Conservation (phyloP, 2,329 filamentous ascomycete genomes). For the Cladosporium sp. region DNA sequence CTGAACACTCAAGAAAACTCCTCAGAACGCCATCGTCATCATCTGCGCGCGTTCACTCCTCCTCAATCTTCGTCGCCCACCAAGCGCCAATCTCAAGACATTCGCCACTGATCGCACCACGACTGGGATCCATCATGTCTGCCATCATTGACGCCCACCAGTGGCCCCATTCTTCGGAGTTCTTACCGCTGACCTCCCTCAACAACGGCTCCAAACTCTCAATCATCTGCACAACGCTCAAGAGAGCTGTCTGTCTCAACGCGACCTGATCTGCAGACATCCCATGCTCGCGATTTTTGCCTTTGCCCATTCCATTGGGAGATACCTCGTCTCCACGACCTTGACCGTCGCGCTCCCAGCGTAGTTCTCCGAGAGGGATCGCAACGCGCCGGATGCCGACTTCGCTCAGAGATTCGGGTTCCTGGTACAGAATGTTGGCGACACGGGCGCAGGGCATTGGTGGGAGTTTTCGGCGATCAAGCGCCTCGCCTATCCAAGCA, state of each 20-base stretch:
- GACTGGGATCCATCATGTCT: conserved; percentile 69
- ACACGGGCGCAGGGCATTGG: conserved; percentile 75
- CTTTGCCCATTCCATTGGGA: conserved; percentile 14
- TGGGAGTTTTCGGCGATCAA: conserved; percentile 66
- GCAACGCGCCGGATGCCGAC: conserved; percentile 73
- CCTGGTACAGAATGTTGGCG: conserved; percentile 73
- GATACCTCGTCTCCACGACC: neutral
- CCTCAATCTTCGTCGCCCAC: conserved; percentile 54
- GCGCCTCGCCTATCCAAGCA: conserved; percentile 69
- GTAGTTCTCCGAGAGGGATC: conserved; percentile 78
- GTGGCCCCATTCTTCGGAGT: conserved; percentile 84
- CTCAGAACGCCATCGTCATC: neutral
- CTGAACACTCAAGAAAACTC: conserved; percentile 5
- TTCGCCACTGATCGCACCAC: conserved; percentile 76
- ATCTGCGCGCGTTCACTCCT: conserved; percentile 9
- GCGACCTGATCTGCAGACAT: conserved; percentile 58
- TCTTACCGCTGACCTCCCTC: conserved; percentile 78
- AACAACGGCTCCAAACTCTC: conserved; percentile 80
- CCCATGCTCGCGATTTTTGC: conserved; percentile 16
- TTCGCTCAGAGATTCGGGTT: conserved; percentile 66
- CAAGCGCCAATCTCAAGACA: conserved; percentile 68
- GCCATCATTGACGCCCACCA: conserved; percentile 87
- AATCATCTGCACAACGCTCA: conserved; percentile 77
- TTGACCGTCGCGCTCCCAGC: conserved; percentile 64
- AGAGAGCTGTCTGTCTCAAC: conserved; percentile 72